Base-by-base conservation (phyloP, 2,329 filamentous ascomycete genomes). In the Fusarium beomiforme region DNA sequence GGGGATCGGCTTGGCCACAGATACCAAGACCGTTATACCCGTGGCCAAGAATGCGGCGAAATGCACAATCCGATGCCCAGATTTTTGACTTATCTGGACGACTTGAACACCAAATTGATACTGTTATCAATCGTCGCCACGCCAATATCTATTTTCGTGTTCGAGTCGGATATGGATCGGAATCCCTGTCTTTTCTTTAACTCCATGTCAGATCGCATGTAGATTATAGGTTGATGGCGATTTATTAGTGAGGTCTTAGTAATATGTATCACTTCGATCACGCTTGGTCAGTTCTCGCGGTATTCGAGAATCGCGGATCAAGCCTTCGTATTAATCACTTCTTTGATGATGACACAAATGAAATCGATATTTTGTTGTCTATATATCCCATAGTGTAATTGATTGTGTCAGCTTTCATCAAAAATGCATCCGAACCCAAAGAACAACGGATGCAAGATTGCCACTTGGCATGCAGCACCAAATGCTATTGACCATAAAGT, bases 81-180 rank as follows among this genome's bases (percentile, higher is more conserved):
- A 2, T 23, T 34, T 41, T 41, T 34, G 19, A n/a, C 11, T 1
- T 24, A n/a, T 17, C 19, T n/a, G 12, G 17, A 36, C 24, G 2
- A 50, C 31, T 5, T 50, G 31, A n/a, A 6, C 9, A 37, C 17
- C 21, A 24, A 37, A 12, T 55, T 16, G 6, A 4, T 19, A 24
- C 19, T 31, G 43, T 43, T 64, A 64, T 65, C 62, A 50, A 36
- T n/a, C 34, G 11, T 49, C 17, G 64, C 64, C 64, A 67, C 63
- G 55, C 31, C 47, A 44, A 8, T 3, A 1, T 21, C 36, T 33
- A 54, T 39, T 29, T 43, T 59, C 23, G 39, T 41, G 47, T 65
- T 29, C 14, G 17, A 9, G 21, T 21, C 10, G 37, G 59, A 58
- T 58, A 47, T 21, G 49, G 33, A 67, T 60, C 12, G 7, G 10